Evolutionary conservation across 2,329 filamentous ascomycete genomes (phyloP).

Genomic region (Colletotrichum filicis): DNA sequence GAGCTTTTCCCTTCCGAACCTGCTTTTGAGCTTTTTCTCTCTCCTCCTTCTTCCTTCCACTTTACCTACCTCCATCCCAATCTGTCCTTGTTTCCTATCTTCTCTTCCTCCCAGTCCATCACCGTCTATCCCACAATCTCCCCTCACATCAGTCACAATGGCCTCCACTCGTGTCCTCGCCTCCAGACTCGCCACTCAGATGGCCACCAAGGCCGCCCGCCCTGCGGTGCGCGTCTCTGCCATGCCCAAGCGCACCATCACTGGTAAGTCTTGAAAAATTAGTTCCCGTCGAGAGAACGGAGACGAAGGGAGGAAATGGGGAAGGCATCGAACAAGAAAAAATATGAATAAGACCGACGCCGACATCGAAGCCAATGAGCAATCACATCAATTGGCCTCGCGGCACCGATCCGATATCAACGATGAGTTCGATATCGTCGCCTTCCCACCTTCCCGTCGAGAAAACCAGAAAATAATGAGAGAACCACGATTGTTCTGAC

Average conservation of each 20-base stretch:
- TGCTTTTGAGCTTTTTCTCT: conserved; percentile 45
- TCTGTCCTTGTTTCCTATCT: conserved; percentile 37
- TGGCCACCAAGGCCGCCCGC: conserved; percentile 80
- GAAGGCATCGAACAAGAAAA: neutral
- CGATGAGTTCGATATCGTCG: conserved; percentile 17
- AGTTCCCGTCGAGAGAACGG: conserved; percentile 7
- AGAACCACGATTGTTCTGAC: conserved; percentile 40
- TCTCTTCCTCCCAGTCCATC: conserved; percentile 37
- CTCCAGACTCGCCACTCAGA: conserved; percentile 80
- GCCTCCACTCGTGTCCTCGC: conserved; percentile 81
- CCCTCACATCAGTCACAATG: conserved; percentile 75
- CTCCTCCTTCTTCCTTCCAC: conserved; percentile 52
- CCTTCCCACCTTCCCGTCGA: conserved; percentile 13
- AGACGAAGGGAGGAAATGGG: neutral
- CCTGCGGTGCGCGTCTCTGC: conserved; percentile 75
- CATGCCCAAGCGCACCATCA: conserved; percentile 81
- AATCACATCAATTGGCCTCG: conserved; percentile 45
- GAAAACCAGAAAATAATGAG: neutral
- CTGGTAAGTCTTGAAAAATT: conserved; percentile 66
- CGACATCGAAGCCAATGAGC: conserved; percentile 17
- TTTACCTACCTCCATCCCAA: conserved; percentile 36
- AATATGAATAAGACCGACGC: neutral
- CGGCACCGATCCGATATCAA: conserved; percentile 32
- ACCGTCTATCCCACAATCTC: conserved; percentile 50
- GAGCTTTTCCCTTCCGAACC: conserved; percentile 42